These are phyloP conservation scores for Podospora pseudocomata DNA, from an alignment of 495 filamentous ascomycete species.

Conservation along the genomic window DNA sequence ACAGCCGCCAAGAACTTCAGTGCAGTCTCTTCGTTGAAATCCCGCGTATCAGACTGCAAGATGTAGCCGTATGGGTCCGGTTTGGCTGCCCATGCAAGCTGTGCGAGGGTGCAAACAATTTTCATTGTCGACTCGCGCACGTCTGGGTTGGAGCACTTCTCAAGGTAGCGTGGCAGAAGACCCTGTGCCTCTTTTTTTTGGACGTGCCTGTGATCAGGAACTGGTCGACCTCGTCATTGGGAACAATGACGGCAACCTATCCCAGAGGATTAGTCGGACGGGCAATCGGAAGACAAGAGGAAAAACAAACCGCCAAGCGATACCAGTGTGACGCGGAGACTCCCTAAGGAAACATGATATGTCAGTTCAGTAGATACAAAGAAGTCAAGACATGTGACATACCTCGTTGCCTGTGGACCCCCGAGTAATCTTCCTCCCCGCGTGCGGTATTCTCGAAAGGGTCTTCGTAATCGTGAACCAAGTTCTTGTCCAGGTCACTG, in stretches of 20 bases:
- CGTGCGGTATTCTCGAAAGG: constrained; percentile 33
- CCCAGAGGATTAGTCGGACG: background rate
- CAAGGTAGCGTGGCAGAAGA: constrained; percentile 9
- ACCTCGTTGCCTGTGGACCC: constrained; percentile 40
- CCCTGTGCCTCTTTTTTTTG: constrained; percentile 1
- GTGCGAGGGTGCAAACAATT: constrained; percentile 12
- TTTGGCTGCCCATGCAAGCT: constrained; percentile 9
- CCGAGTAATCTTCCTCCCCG: constrained; percentile 36
- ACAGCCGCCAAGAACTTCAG: background rate
- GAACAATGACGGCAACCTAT: constrained; percentile 22
- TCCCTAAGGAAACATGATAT: constrained; percentile 14
- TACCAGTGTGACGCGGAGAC: constrained; percentile 36
- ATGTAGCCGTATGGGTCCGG: background rate
- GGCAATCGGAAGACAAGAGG: no score
- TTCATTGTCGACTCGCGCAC: constrained; percentile 6
- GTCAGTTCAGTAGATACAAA: constrained; percentile 9
- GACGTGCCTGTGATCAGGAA: constrained; percentile 11
- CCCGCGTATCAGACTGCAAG: background rate
- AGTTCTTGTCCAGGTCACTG: constrained; percentile 27
- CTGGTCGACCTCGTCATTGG: constrained; percentile 9
- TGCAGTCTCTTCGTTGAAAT: background rate
- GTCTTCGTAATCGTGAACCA: constrained; percentile 27
- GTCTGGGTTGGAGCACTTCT: constrained; percentile 3
- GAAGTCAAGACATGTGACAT: background rate
- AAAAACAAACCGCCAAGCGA: constrained; percentile 29